Evolutionary conservation across 2,329 filamentous ascomycete genomes (phyloP), one percentile per base, ranked within the genome.

Genomic region (Pseudocercospora crystallina): DNA sequence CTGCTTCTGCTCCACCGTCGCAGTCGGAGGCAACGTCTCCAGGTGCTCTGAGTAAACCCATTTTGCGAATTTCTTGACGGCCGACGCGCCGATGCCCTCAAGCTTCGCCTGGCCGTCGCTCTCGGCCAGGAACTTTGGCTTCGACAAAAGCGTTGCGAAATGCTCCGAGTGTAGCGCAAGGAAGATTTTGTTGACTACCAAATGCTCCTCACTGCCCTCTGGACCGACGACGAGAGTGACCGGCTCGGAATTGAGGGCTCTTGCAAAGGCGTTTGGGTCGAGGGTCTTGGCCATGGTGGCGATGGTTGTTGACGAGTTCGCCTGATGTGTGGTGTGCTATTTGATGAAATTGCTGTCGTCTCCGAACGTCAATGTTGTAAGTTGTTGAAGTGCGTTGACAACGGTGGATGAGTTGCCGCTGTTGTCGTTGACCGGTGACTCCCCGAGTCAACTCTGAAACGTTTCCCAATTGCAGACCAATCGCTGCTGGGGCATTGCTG

Each of bases 281-380:
- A 43, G 41, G n/a, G 41, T 43, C 15, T 35, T 30, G 11, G 41
- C 41, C 41, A 43, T 43, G 31, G 3, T 40, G 37, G n/a, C 11
- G 20, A 7, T 7, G 20, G 20, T 4, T 43, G 41, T 12, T 17
- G 30, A 11, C 12, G 40, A 26, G 12, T 13, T 30, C n/a, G 20
- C 40, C 20, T 26, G 20, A 26, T 26, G 7, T 26, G 20, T 26
- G 20, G 20, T 14, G 32, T 30, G 40, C 1, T 29, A 7, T 15
- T 14, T 31, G 40, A 42, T 32, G 40, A 14, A 42, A 3, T 12
- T 29, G 39, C 32, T 42, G 26, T 30, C 32, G 8, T 13, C 12
- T 26, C 20, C 7, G 4, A 26, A 7, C 7, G 20, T 26, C 20
- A 7, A 26, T 26, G 20, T 26, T 26, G 20, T 7, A 26, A 7